A percentile compares a stretch with the other conserved stretches of the same genome.
These are phyloP conservation scores for Coccinonectria pachysandricola DNA, from an alignment of 2,329 filamentous ascomycete genomes.

Conservation along the genomic window DNA sequence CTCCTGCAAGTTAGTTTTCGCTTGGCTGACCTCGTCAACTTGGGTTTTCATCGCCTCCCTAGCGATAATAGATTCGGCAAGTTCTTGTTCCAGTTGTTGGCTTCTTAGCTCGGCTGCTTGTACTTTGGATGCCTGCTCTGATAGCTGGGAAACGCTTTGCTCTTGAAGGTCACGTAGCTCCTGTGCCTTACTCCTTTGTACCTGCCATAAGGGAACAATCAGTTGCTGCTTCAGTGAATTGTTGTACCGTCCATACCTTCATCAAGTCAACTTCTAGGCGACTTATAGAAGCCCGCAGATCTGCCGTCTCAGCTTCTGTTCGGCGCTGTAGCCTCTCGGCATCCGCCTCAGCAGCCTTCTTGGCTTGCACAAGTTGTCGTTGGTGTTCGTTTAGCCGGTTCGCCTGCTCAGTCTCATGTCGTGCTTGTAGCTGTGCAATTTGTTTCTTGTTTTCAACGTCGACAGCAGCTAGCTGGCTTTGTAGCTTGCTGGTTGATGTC, in stretches of 20 bases:
- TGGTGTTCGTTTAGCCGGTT: conserved; percentile 25
- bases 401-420: conserved; percentile 11
- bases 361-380: conserved; percentile 33
- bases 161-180: conserved; percentile 41
- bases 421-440: conserved; percentile 13
- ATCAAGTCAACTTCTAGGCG: conserved; percentile 52
- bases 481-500: conserved; percentile 18
- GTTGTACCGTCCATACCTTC: too few relatives aligned
- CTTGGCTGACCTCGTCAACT: conserved; percentile 16
- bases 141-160: conserved; percentile 10
- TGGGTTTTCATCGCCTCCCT: conserved; percentile 14
- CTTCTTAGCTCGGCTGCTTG: conserved; percentile 16
- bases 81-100: conserved; percentile 18
- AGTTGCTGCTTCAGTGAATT: too few relatives aligned
- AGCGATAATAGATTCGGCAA: conserved; percentile 11
- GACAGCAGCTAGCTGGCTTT: conserved; percentile 20
- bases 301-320: conserved; percentile 51
- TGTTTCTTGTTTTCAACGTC: conserved; percentile 19
- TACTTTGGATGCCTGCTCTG: conserved; percentile 11
- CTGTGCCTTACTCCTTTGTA: conserved; percentile 48
- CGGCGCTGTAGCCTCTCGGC: conserved; percentile 37
- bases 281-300: conserved; percentile 49
- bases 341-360: conserved; percentile 39
- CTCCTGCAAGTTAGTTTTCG: conserved; percentile 7
- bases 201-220: conserved; percentile 25